Percentiles rank a stretch among this genome's conserved stretches.
phyloP scores from a whole-genome alignment of 495 filamentous ascomycete species.

The Daldinia vernicosa region DNA sequence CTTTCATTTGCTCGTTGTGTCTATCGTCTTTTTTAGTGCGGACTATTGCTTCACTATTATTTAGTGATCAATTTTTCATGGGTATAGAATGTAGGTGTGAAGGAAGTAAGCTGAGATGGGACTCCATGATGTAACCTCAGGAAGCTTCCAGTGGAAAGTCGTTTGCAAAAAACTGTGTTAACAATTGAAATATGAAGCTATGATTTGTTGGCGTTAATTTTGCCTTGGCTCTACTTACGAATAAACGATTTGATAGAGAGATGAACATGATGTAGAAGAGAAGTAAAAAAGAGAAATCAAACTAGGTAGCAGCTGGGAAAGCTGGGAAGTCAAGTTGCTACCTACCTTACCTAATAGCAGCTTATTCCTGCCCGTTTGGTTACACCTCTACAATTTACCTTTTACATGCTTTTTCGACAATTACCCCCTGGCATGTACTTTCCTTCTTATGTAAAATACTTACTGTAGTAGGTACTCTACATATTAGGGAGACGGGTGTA shows the following conservation, averaged over 20 bases:
- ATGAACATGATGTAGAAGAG: not conserved
- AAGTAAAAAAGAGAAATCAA: not conserved
- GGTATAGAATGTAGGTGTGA: not conserved
- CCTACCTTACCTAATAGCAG: not conserved
- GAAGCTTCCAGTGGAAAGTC: not conserved
- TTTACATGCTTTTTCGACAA: slow-evolving; percentile 1
- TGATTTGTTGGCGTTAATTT: not conserved
- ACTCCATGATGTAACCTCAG: not conserved
- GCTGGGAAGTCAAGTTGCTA: not conserved
- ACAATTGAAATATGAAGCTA: not conserved
- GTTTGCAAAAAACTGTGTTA: not conserved
- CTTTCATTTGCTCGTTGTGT: slow-evolving; percentile 3
- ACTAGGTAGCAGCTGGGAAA: not conserved
- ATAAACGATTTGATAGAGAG: not conserved
- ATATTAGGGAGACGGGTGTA: slow-evolving; percentile 1
- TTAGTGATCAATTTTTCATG: slow-evolving; percentile 1
- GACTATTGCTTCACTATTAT: slow-evolving; percentile 10
- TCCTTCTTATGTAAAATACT: slow-evolving; percentile 4
- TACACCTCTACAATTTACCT: slow-evolving; percentile 15
- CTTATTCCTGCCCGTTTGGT: slow-evolving; percentile 18
- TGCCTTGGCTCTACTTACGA: not conserved
- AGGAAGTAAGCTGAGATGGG: slow-evolving; percentile 2
- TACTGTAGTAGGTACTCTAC: not conserved
- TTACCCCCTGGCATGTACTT: slow-evolving; percentile 14
- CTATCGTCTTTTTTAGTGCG: slow-evolving; percentile 7